Percentiles rank a stretch among this genome's conserved stretches.
Evolutionary conservation across 164 flowering plant genomes (phyloP).

Genomic region (Euptelea pleiosperma): DNA sequence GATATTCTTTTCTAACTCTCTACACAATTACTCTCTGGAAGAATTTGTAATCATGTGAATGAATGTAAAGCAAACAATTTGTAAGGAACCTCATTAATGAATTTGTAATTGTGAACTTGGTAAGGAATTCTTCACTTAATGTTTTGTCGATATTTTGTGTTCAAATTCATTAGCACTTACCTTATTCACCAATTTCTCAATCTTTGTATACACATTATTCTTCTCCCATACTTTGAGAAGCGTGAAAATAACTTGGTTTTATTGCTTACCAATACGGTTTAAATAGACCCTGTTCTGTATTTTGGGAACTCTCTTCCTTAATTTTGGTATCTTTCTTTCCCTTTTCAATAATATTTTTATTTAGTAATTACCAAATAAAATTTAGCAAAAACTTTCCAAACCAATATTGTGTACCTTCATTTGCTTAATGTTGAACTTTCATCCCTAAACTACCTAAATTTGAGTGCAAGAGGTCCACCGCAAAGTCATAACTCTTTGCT

Average conservation of each 20-base stretch:
- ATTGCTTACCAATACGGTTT: neutral
- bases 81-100: neutral
- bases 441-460: neutral
- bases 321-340: too few species aligned
- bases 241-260: neutral
- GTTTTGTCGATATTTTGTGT: neutral
- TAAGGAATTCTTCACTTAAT: neutral
- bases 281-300: neutral
- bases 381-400: too few species aligned
- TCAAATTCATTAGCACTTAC: neutral
- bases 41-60: neutral
- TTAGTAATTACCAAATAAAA: too few species aligned
- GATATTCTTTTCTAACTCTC: too few species aligned
- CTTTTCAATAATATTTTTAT: too few species aligned
- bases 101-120: neutral
- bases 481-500: neutral
- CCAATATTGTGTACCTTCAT: too few species aligned
- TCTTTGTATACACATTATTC: too few species aligned
- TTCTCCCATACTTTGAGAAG: too few species aligned
- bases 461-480: neutral
- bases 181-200: too few species aligned
- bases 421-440: neutral
- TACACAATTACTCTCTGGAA: neutral
- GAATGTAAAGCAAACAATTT: neutral
- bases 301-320: neutral